These are phyloP conservation scores for Bipolaris bicolor DNA, from an alignment of 2,329 filamentous ascomycete species.

Conservation along the genomic window DNA sequence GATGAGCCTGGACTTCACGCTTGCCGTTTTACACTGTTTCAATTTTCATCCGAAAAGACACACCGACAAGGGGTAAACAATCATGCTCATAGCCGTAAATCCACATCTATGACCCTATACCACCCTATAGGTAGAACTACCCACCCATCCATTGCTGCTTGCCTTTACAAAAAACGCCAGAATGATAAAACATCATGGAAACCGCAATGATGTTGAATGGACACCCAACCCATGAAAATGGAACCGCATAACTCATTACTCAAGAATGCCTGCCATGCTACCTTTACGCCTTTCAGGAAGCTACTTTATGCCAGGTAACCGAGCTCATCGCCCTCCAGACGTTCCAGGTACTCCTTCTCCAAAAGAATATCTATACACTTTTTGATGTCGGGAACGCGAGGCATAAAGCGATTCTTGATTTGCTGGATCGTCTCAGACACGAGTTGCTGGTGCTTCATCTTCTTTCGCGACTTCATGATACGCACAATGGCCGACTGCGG, in stretches of 20 bases:
- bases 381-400: conserved; percentile 95
- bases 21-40: not conserved
- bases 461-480: conserved; percentile 99
- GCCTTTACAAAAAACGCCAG: conserved; percentile 6
- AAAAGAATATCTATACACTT: conserved; percentile 99
- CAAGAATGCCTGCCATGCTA: not conserved
- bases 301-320: conserved; percentile 80
- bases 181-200: conserved; percentile 9
- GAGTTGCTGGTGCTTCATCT: conserved; percentile 95
- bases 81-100: not conserved
- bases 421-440: conserved; percentile 96
- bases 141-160: not conserved
- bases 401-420: conserved; percentile 90
- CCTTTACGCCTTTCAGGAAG: not conserved
- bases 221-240: conserved; percentile 9
- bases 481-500: conserved; percentile 92
- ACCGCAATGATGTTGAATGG: conserved; percentile 11
- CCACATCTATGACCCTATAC: not conserved
- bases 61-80: not conserved
- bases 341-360: conserved; percentile 98
- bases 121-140: not conserved
- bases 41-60: not conserved
- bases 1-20: not conserved
- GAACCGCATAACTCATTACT: conserved; percentile 14
- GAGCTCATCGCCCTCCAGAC: conserved; percentile 90